Base-by-base conservation (phyloP, 2,329 filamentous ascomycete genomes). In the Alternaria sp. region DNA sequence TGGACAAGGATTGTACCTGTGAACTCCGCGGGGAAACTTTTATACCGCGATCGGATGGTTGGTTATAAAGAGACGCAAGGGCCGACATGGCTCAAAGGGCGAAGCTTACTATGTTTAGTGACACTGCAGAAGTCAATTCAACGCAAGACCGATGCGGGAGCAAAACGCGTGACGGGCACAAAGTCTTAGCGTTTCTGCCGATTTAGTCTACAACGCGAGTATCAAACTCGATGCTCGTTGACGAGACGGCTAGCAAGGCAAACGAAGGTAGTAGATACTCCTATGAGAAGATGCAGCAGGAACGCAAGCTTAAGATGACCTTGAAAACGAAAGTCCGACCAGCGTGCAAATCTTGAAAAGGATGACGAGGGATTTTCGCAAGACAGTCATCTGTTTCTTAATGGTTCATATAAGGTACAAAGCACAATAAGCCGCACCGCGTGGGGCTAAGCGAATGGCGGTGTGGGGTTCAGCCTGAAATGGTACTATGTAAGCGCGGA, bases 401-500 rank as follows among this genome's bases (percentile, higher is more conserved):
- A 59, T 38, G 57, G 34, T 60, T 66, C 64, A 68, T 75, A 75
- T 73, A 74, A 65, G 54, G 48, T 62, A 64, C 59, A 56, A 61
- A 27, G 56, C 56, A 59, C 65, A 67, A 66, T 66, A 67, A 71
- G 64, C 66, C 73, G 65, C 67, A 64, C 43, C 54, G 67, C 69
- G 74, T 74, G 73, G 72, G 73, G 68, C 71, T 73, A 71, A 73
- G 68, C 70, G 71, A 74, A 62, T 59, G 49, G 62, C 66, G 66
- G 59, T 66, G 75, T 75, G 74, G 74, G 73, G 74, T 74, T 64
- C 59, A 64, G 59, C 66, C 66, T 64, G 61, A 70, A 69, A 58
- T 59, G 67, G 69, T 27, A 70, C 65, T 48, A 51, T 57, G 61
- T 60, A 69, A 67, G 69, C 70, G 65, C 69, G 69, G 67, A 66